Conservation (phyloP, 345 rosid species). For the Psidium guajava region DNA sequence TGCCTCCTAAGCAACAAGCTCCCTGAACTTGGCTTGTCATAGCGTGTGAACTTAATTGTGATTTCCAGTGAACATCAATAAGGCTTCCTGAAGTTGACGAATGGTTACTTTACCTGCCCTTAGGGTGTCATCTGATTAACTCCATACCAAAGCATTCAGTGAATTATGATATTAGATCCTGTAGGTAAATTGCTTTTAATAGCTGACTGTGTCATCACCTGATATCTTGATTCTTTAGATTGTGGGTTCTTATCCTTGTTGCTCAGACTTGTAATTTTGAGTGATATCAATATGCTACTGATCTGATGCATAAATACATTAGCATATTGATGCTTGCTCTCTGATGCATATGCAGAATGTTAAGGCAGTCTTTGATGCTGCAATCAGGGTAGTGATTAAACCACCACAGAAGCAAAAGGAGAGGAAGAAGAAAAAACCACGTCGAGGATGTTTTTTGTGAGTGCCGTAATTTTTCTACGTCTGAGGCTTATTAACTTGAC, state of each 20-base stretch:
- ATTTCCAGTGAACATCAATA: neutral
- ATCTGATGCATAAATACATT: neutral
- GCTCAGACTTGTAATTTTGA: neutral
- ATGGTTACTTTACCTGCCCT: neutral
- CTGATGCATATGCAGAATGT: constrained; percentile 47
- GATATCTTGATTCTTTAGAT: neutral
- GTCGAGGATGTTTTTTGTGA: constrained; percentile 64
- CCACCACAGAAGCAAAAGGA: constrained; percentile 71
- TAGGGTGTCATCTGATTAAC: neutral
- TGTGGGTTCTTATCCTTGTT: neutral
- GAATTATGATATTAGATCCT: neutral
- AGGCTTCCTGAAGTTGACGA: neutral
- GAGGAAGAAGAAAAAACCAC: constrained; percentile 58
- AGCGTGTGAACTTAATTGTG: neutral
- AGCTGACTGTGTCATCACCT: neutral
- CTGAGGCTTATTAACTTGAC: neutral
- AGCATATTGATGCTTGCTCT: neutral
- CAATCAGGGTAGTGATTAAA: constrained; percentile 86
- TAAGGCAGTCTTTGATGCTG: constrained; percentile 91
- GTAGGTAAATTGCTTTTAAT: neutral
- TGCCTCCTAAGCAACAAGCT: neutral
- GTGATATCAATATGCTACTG: neutral
- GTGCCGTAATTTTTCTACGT: constrained; percentile 12
- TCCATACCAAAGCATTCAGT: neutral
- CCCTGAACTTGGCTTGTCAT: neutral